phyloP scores from a whole-genome alignment of 2,329 filamentous ascomycete species.

The Tympanopsis confertula region DNA sequence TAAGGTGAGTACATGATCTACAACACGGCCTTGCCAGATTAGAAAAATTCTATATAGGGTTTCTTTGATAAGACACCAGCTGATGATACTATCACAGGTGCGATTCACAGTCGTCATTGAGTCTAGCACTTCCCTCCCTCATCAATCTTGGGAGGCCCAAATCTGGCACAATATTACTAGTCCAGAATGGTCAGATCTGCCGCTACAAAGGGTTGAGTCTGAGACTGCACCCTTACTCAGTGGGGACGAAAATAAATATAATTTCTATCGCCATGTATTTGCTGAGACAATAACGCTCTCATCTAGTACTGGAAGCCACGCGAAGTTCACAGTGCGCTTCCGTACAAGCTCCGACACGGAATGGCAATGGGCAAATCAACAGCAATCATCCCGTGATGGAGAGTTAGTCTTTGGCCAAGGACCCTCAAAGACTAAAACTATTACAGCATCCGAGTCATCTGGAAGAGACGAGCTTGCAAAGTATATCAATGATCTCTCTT shows the following conservation, averaged over 20 bases:
- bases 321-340: not conserved
- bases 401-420: not conserved
- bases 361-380: conserved; percentile 1
- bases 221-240: conserved; percentile 6
- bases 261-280: not conserved
- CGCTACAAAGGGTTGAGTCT: not conserved
- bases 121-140: conserved; percentile 30
- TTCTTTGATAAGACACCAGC: too few species aligned
- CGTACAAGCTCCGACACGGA: not conserved
- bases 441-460: not conserved
- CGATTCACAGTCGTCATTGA: conserved; percentile 46
- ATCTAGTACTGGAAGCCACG: not conserved
- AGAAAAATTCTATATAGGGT: too few species aligned
- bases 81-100: conserved; percentile 20
- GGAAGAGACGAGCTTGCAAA: conserved; percentile 29
- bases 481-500: conserved; percentile 45
- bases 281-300: not conserved
- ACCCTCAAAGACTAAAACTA: not conserved
- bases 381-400: not conserved
- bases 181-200: conserved; percentile 3
- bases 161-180: conserved; percentile 47
- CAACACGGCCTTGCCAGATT: too few species aligned
- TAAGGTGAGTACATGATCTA: conserved; percentile 1
- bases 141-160: conserved; percentile 38
- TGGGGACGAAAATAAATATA: not conserved